phyloP scores from a whole-genome alignment of 805 yeast genomes.

The Lachancea dasiensis region DNA sequence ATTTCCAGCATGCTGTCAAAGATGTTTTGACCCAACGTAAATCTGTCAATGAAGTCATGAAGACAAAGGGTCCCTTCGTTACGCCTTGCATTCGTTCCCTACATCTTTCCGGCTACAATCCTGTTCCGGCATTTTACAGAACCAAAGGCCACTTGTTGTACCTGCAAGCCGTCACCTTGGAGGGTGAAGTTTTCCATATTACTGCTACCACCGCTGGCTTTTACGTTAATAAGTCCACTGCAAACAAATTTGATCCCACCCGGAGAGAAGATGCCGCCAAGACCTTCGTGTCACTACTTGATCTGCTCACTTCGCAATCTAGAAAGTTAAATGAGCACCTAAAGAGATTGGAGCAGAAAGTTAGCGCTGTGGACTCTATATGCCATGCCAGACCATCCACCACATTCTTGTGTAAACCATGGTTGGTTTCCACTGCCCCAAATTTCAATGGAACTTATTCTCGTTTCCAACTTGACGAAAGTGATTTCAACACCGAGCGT shows the following conservation, averaged over 20 bases:
- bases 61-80: slow-evolving; percentile 20
- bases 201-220: slow-evolving; percentile 80
- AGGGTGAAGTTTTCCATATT: slow-evolving; percentile 70
- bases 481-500: slow-evolving; percentile 37
- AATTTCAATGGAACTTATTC: slow-evolving; percentile 47
- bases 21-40: slow-evolving; percentile 20
- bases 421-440: slow-evolving; percentile 46
- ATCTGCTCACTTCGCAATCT: slow-evolving; percentile 59
- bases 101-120: slow-evolving; percentile 76
- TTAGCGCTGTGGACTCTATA: slow-evolving; percentile 44
- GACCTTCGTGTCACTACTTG: slow-evolving; percentile 43
- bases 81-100: slow-evolving; percentile 49
- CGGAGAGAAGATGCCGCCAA: slow-evolving; percentile 26
- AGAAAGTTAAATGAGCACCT: slow-evolving; percentile 53
- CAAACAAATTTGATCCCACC: slow-evolving; percentile 64
- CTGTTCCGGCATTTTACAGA: slow-evolving; percentile 61
- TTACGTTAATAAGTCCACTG: slow-evolving; percentile 64
- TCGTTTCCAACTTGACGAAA: slow-evolving; percentile 44
- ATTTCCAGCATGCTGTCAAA: slow-evolving; percentile 19
- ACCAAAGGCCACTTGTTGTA: slow-evolving; percentile 77
- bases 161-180: slow-evolving; percentile 68
- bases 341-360: slow-evolving; percentile 42
- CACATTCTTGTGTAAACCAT: slow-evolving; percentile 60
- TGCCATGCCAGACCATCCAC: slow-evolving; percentile 58
- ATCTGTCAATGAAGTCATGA: slow-evolving; percentile 15